Evolutionary conservation across 176 grass and related monocot species (phyloP).

Genomic region (Melocanna baccifera): DNA sequence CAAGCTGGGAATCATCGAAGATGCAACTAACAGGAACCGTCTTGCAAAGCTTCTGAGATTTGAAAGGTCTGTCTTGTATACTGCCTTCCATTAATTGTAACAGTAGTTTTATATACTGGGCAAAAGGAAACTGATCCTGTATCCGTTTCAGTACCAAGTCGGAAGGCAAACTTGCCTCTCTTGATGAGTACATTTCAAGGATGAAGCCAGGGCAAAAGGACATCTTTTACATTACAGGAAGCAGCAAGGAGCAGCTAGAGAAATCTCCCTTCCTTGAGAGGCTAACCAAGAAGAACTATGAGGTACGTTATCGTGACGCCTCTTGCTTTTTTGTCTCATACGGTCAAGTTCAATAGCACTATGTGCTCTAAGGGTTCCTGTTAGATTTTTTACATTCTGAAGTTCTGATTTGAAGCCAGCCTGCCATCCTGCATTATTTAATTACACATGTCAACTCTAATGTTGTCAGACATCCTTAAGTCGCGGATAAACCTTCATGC

Average conservation of each 20-base stretch:
- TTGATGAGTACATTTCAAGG: constrained; percentile 97
- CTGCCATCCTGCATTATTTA: neutral
- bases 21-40: constrained; percentile 95
- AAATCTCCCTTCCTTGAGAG: constrained; percentile 98
- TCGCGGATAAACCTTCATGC: neutral
- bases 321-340: neutral
- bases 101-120: neutral
- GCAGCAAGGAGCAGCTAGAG: constrained; percentile 91
- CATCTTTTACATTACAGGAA: constrained; percentile 95
- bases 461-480: neutral
- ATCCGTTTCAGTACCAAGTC: constrained; percentile 76
- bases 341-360: neutral
- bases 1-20: constrained; percentile 97
- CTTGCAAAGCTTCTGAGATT: constrained; percentile 96
- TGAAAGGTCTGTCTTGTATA: constrained; percentile 58
- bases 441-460: neutral
- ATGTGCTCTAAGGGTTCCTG: neutral
- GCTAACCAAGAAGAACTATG: constrained; percentile 92
- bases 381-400: neutral
- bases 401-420: neutral
- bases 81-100: neutral
- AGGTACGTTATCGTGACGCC: constrained; percentile 41
- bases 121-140: constrained; percentile 26
- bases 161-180: constrained; percentile 91
- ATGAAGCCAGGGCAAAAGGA: constrained; percentile 96